These are phyloP conservation scores for Cytospora leucostoma DNA, from an alignment of 2,329 filamentous ascomycete species.

Conservation along the genomic window DNA sequence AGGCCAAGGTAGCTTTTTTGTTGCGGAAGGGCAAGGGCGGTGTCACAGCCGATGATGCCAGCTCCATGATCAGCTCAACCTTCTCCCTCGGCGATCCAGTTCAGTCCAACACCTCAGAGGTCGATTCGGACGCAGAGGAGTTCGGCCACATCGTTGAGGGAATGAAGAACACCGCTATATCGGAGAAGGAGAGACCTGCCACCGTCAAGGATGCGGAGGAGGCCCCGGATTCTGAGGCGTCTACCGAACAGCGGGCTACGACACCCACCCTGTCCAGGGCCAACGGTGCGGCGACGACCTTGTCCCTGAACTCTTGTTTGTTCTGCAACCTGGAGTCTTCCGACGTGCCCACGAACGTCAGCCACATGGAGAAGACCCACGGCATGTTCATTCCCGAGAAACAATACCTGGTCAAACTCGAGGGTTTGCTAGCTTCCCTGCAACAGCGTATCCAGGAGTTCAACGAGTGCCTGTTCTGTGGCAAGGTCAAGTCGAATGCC, in stretches of 20 bases:
- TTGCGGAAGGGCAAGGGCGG: conserved; percentile 37
- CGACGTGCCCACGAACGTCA: conserved; percentile 71
- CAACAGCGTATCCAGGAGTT: conserved; percentile 77
- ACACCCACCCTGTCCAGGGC: conserved; percentile 33
- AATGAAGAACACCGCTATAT: conserved; percentile 64
- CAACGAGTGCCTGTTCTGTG: conserved; percentile 85
- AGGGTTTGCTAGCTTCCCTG: conserved; percentile 77
- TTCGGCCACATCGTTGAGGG: conserved; percentile 77
- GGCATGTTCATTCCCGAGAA: conserved; percentile 96
- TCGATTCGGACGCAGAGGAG: conserved; percentile 71
- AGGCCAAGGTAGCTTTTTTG: conserved; percentile 60
- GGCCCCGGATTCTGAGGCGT: conserved; percentile 43
- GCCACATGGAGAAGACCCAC: conserved; percentile 90
- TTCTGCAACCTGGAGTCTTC: conserved; percentile 91
- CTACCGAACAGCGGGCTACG: conserved; percentile 41
- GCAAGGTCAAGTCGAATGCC: conserved; percentile 76
- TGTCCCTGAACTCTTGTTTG: conserved; percentile 65
- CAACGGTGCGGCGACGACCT: conserved; percentile 35
- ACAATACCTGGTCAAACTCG: conserved; percentile 76
- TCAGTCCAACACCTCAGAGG: conserved; percentile 45
- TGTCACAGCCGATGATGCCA: conserved; percentile 66
- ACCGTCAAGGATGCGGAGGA: conserved; percentile 56
- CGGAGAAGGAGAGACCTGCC: conserved; percentile 42
- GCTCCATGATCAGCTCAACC: conserved; percentile 84
- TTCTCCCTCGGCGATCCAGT: conserved; percentile 87